phyloP scores from a whole-genome alignment of 192 early-diverging fungal species.

The Coemansia sp. region DNA sequence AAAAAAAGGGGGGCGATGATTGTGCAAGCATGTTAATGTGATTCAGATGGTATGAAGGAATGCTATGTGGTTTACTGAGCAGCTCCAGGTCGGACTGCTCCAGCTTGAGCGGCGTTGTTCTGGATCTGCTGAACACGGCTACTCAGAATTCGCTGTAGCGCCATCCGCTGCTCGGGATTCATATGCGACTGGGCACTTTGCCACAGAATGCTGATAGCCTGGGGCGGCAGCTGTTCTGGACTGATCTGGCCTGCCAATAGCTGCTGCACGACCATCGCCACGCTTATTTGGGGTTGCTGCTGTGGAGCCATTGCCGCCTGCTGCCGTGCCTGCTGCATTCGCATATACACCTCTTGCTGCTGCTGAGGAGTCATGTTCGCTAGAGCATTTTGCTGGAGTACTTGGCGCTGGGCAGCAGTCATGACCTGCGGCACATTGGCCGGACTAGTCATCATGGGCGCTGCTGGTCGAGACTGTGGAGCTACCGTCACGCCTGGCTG shows the following conservation, averaged over 20 bases:
- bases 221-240: conserved; percentile 24
- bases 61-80: conserved; percentile 21
- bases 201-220: conserved; percentile 30
- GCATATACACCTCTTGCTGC: conserved; percentile 27
- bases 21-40: not conserved
- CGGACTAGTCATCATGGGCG: conserved; percentile 33
- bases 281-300: conserved; percentile 27
- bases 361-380: conserved; percentile 38
- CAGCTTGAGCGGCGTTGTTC: conserved; percentile 13
- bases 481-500: not conserved
- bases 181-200: conserved; percentile 37
- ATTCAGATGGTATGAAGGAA: not conserved
- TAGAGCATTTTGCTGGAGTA: conserved; percentile 18
- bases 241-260: conserved; percentile 37
- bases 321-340: conserved; percentile 26
- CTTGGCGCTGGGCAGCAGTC: conserved; percentile 24
- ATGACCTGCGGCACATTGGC: conserved; percentile 20
- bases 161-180: conserved; percentile 24
- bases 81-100: conserved; percentile 26
- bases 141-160: conserved; percentile 28
- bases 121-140: conserved; percentile 30
- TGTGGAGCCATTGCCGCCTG: conserved; percentile 26
- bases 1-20: too few species aligned
- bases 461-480: conserved; percentile 1
- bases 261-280: conserved; percentile 39